Evolutionary conservation across 345 rosid genomes (phyloP), one percentile per base, ranked within the genome.

Genomic region (Lepidium africanum): DNA sequence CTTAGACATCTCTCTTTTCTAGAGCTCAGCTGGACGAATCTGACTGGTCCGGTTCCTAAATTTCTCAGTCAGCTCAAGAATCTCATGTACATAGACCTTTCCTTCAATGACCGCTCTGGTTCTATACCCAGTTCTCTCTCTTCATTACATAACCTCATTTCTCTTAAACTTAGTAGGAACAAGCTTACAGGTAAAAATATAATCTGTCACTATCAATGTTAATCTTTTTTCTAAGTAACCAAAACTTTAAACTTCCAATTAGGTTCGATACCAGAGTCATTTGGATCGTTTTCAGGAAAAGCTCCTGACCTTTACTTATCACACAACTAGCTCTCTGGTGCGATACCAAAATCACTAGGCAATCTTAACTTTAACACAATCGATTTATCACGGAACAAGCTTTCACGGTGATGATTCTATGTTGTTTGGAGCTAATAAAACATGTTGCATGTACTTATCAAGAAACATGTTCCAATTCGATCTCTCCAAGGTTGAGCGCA

Each of bases 321-420:
- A 5, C 87, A 89, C 60, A 89, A 89, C 70, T 77, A 78, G 13
- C 84, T 87, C 57, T 72, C 93, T 0, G 91, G 91, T 10, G 23
- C 69, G 21, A 79, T 89, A 48, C 91, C 91, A 13, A 53, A 64
- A 4, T 87, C 89, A 0, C 78, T 87, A 64, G 83, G 82, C 47
- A 78, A 79, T 38, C 25, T 75, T 39, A 72, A 85, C 71, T 81
- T 81, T 17, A 7, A 45, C 10, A 25, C n/a, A 35, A 65, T 85
- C 15, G 87, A 89, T 71, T 48, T 87, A 40, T 84, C 91, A 5
- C 71, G 93, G 48, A 89, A 87, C 81, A 75, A 45, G 35, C 80
- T 87, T 9, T n/a, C 50, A 69, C 66, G 94, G 90, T 5, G 94
- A 90, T n/a, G 81, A 84, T 53, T 86, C 90, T 1, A 38, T 85